Conservation (phyloP, 352 stramenopile genomes). For the Saprolegnia parasitica region DNA sequence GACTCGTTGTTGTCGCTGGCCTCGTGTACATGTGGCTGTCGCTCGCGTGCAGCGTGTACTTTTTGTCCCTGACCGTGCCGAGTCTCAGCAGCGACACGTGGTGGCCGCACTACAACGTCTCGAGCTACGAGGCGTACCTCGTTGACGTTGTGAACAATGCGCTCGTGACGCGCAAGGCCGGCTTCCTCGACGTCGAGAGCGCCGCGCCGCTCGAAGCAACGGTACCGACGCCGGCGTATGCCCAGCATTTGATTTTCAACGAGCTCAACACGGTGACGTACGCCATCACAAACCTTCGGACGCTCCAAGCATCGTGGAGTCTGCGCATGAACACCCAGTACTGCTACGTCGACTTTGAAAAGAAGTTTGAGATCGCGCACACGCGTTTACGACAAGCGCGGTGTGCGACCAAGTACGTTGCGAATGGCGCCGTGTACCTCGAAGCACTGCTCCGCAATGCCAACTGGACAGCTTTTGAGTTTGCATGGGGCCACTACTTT, state of each 20-base stretch:
- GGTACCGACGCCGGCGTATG: neutral
- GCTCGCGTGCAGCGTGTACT: neutral
- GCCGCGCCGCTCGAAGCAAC: neutral
- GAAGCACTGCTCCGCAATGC: slow-evolving; percentile 7
- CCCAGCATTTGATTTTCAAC: slow-evolving; percentile 5
- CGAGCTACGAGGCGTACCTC: neutral
- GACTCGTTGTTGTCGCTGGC: neutral
- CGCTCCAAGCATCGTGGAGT: neutral
- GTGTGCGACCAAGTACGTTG: neutral
- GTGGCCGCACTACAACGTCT: slow-evolving; percentile 4
- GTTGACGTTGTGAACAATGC: slow-evolving; percentile 1
- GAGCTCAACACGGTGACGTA: slow-evolving; percentile 4
- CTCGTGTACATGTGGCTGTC: neutral
- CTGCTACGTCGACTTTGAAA: slow-evolving; percentile 6
- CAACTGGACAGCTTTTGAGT: neutral
- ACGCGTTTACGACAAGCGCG: neutral
- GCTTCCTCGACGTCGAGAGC: neutral
- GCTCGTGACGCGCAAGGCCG: neutral
- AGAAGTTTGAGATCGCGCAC: neutral
- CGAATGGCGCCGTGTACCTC: slow-evolving; percentile 14
- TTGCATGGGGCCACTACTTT: neutral
- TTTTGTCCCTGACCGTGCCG: neutral
- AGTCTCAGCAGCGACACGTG: slow-evolving; percentile 1
- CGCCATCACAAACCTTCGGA: slow-evolving; percentile 2
- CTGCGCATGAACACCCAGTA: slow-evolving; percentile 6